phyloP scores from a whole-genome alignment of 495 filamentous ascomycete species.

The Aspergillus coremiiformis region DNA sequence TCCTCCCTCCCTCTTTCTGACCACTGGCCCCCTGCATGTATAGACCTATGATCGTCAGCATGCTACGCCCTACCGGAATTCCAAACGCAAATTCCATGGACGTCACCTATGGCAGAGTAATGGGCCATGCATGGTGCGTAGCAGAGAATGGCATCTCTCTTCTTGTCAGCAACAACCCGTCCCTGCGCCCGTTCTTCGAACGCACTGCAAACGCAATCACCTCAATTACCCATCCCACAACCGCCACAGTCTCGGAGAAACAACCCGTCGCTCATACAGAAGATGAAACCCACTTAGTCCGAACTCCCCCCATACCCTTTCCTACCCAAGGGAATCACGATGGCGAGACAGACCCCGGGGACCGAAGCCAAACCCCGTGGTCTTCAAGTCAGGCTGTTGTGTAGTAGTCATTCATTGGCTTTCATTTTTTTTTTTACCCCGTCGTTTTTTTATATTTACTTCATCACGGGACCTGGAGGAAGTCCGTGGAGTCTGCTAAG shows the following conservation, averaged over 20 bases:
- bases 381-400: not conserved
- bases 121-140: not conserved
- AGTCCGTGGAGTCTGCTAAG: too few species aligned
- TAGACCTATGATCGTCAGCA: not conserved
- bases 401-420: not conserved
- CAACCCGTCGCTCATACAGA: not conserved
- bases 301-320: not conserved
- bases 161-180: not conserved
- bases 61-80: not conserved
- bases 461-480: too few species aligned
- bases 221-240: not conserved
- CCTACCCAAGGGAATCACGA: not conserved
- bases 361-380: not conserved
- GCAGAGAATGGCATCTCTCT: not conserved
- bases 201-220: not conserved
- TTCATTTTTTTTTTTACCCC: too few species aligned
- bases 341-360: not conserved
- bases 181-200: not conserved
- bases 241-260: not conserved
- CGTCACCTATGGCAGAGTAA: not conserved
- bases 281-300: not conserved
- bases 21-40: not conserved
- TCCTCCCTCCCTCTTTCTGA: not conserved
- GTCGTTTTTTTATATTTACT: too few species aligned
- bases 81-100: not conserved